phyloP scores from a whole-genome alignment of 2,329 filamentous ascomycete species.

The Colletotrichum tropicicola region DNA sequence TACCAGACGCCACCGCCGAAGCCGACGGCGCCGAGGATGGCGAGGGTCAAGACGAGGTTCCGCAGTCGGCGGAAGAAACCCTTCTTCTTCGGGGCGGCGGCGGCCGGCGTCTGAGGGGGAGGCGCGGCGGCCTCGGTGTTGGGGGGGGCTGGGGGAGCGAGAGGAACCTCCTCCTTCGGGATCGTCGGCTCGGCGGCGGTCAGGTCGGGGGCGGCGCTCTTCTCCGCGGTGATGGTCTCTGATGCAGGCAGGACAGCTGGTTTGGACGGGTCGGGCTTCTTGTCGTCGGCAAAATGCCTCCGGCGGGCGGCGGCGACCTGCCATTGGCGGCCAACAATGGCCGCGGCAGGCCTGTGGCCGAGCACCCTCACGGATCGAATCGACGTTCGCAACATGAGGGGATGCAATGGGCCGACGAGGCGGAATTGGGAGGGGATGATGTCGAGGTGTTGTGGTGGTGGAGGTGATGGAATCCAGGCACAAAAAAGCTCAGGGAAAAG shows the following conservation, averaged over 20 bases:
- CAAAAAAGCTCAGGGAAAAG: conserved; percentile 56
- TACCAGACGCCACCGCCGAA: conserved; percentile 93
- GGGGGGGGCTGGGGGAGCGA: conserved; percentile 46
- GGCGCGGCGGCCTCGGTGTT: conserved; percentile 41
- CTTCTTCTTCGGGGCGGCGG: conserved; percentile 64
- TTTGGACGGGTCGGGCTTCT: conserved; percentile 59
- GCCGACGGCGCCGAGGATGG: conserved; percentile 78
- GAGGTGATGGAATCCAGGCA: conserved; percentile 37
- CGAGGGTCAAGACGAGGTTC: conserved; percentile 78
- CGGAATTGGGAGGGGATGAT: conserved; percentile 40
- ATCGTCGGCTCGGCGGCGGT: conserved; percentile 48
- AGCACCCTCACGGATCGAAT: conserved; percentile 71
- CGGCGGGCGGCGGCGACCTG: conserved; percentile 39
- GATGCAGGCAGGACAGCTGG: conserved; percentile 62
- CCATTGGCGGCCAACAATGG: conserved; percentile 68
- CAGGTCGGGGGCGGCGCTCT: conserved; percentile 51
- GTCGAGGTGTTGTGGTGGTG: conserved; percentile 31
- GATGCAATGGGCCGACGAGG: conserved; percentile 54
- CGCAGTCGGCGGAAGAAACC: conserved; percentile 77
- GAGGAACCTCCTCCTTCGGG: conserved; percentile 46
- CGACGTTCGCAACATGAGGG: conserved; percentile 75
- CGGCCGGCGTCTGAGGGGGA: conserved; percentile 44
- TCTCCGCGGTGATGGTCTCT: conserved; percentile 59
- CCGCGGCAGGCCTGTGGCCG: conserved; percentile 62
- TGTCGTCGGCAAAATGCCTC: conserved; percentile 66